Percentiles rank a stretch among this genome's conserved stretches.
Conservation (phyloP, 805 yeast genomes). For the Candida awuae region DNA sequence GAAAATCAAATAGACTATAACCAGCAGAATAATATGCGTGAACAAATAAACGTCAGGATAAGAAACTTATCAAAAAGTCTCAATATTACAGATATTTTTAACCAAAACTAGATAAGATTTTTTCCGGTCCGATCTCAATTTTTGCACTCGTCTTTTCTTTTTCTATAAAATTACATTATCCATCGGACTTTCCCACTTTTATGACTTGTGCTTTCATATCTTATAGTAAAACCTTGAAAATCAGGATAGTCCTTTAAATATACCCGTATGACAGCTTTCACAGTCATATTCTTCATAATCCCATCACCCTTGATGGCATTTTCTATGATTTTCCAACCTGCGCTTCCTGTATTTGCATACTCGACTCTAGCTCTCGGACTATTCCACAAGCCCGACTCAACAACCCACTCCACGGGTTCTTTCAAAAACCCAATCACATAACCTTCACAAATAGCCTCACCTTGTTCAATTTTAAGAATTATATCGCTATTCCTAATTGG, state of each 20-base stretch:
- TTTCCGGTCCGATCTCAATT: too few relatives aligned
- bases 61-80: too few relatives aligned
- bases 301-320: slow-evolving; percentile 45
- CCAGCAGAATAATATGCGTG: too few relatives aligned
- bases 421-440: slow-evolving; percentile 38
- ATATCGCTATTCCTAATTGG: slow-evolving; percentile 44
- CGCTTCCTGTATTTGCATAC: slow-evolving; percentile 31
- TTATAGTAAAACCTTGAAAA: slow-evolving; percentile 26
- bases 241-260: slow-evolving; percentile 31
- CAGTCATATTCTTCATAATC: slow-evolving; percentile 30
- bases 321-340: slow-evolving; percentile 42
- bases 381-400: slow-evolving; percentile 46
- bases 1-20: too few relatives aligned
- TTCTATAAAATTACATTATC: too few relatives aligned
- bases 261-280: slow-evolving; percentile 36
- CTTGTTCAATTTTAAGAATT: slow-evolving; percentile 34
- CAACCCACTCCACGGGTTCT: slow-evolving; percentile 31
- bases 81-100: too few relatives aligned
- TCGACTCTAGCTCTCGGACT: slow-evolving; percentile 45
- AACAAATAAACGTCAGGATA: too few relatives aligned
- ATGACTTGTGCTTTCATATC: slow-evolving; percentile 27
- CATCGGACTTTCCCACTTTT: slow-evolving; percentile 5
- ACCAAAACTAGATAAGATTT: too few relatives aligned
- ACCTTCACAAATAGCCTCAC: slow-evolving; percentile 42
- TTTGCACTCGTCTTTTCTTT: too few relatives aligned